phyloP scores from a whole-genome alignment of 805 yeast genomes.

The Diddensiella caesifluorescens region DNA sequence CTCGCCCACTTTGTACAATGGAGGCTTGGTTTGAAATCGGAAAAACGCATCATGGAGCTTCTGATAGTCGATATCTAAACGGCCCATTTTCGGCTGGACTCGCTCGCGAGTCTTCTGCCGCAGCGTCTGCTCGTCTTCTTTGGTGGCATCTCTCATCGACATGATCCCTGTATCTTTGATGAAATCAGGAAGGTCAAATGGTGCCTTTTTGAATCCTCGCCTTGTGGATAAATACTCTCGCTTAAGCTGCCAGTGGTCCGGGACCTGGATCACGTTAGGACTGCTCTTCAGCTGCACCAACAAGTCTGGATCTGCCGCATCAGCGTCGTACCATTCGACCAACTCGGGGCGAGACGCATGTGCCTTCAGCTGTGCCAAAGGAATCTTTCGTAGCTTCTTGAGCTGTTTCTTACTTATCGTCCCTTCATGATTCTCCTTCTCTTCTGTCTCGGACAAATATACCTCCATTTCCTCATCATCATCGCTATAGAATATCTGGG shows the following conservation, averaged over 20 bases:
- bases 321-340: constrained; percentile 84
- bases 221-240: constrained; percentile 65
- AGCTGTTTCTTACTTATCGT: constrained; percentile 43
- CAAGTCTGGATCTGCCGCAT: constrained; percentile 72
- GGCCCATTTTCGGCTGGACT: constrained; percentile 85
- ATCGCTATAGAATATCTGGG: constrained; percentile 33
- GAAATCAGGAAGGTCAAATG: constrained; percentile 72
- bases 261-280: constrained; percentile 69
- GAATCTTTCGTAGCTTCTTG: constrained; percentile 49
- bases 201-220: constrained; percentile 60
- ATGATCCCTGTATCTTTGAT: constrained; percentile 79
- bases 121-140: constrained; percentile 46
- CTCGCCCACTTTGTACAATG: constrained; percentile 67
- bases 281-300: constrained; percentile 57
- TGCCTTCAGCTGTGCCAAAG: constrained; percentile 64
- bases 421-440: constrained; percentile 22
- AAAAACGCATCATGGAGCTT: constrained; percentile 82
- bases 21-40: constrained; percentile 71
- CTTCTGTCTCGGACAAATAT: constrained; percentile 23
- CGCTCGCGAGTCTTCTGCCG: constrained; percentile 74
- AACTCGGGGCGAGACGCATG: constrained; percentile 57
- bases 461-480: constrained; percentile 29
- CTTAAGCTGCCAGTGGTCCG: constrained; percentile 78
- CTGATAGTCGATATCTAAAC: constrained; percentile 78
- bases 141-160: constrained; percentile 68